Base-by-base conservation (phyloP, 345 rosid genomes). In the Psidium guajava region DNA sequence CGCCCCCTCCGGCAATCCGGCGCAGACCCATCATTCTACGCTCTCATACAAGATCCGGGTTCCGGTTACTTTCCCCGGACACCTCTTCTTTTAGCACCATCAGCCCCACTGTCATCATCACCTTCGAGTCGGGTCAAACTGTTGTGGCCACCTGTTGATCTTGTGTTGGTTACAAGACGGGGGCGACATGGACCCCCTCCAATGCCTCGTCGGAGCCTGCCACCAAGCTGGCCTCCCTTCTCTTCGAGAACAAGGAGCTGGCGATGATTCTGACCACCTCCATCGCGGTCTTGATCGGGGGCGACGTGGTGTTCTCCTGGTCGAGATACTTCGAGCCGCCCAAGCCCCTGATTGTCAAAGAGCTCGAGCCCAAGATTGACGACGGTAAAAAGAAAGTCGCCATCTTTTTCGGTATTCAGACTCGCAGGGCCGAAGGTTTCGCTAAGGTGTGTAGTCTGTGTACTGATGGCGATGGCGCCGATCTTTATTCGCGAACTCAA, bases 381-480 rank as follows among this genome's bases (percentile, higher is more conserved):
- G 92, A 88, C 58, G 90, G 90, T 47, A 85, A 73, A 85, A 89
- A 87, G 88, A 89, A 88, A 54, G 91, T 90, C 83, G 86, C 91
- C 61, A 83, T 91, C 84, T 86, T 91, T 84, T 91, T 89, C 83
- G 93, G 91, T 83, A 91, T 92, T 59, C 93, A 91, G 89, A 91
- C 93, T 4, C 91, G 92, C 10, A 90, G 92, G 1, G 93, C 93
- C 11, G 93, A 91, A 90, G 93, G 93, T 50, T 90, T 91, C 58
- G 92, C 93, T 36, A 42, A 51, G 54, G 82, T 84, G 47, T 9
- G 80, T 69, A 21, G 80, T 32, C 47, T 36, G 80, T 20, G 25
- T 21, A 18, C 80, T 18, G 47, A 0, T 36, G 80, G 14, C 25
- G 47, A 0, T 36, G 80, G 25, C 25, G 13, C 80, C 80, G 47